These are phyloP conservation scores for Citrus maxima DNA, from an alignment of 345 rosid species.

Conservation along the genomic window DNA sequence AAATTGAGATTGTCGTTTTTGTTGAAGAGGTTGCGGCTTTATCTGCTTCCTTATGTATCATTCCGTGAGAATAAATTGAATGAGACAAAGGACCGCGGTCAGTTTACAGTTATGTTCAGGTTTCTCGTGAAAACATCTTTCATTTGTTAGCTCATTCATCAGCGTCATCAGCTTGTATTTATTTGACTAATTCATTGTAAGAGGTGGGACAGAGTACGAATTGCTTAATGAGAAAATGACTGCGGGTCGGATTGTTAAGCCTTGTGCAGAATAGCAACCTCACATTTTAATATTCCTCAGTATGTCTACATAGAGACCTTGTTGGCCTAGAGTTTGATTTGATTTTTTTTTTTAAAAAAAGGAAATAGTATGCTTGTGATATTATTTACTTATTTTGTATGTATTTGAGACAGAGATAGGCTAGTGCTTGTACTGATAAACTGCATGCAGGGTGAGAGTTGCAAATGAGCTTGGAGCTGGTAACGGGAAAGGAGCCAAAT, in stretches of 20 bases:
- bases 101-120: no score
- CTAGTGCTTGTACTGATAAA: not conserved
- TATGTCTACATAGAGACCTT: no score
- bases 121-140: not conserved
- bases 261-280: no score
- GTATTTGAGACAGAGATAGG: not conserved
- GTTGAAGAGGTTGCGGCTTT: not conserved
- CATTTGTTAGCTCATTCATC: not conserved
- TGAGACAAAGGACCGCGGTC: no score
- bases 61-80: no score
- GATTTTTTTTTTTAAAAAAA: no score
- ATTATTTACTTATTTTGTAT: not conserved
- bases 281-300: no score
- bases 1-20: not conserved
- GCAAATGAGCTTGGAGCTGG: conserved; percentile 95
- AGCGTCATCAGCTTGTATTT: not conserved
- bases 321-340: no score
- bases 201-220: no score
- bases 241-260: not conserved
- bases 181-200: not conserved
- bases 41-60: not conserved
- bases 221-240: not conserved
- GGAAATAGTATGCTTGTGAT: not conserved
- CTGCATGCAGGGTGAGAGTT: conserved; percentile 74
- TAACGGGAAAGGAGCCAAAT: conserved; percentile 79